Evolutionary conservation across 768 basidiomycete genomes (phyloP).

Genomic region (Tulasnella sp.): DNA sequence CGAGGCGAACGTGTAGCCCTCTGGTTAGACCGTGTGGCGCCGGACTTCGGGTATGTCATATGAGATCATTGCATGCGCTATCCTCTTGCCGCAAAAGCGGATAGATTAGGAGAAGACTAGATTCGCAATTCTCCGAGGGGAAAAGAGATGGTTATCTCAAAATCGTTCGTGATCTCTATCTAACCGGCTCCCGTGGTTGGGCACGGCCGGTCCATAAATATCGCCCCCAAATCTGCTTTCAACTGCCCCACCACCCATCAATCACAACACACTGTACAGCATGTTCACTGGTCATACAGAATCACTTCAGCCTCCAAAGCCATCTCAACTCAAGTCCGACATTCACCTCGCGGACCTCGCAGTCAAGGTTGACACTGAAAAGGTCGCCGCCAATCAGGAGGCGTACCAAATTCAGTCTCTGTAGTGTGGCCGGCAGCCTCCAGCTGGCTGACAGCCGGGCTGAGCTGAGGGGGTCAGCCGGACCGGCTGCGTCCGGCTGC

Average conservation of each 20-base stretch:
- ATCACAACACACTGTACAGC: not conserved
- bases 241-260: not conserved
- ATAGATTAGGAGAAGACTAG: not conserved
- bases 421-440: too few species aligned
- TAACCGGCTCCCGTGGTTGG: not conserved
- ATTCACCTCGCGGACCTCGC: conserved; percentile 1
- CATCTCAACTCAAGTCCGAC: conserved; percentile 1
- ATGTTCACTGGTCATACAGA: not conserved
- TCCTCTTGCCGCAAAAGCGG: not conserved
- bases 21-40: not conserved
- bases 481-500: too few species aligned
- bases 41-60: not conserved
- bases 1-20: not conserved
- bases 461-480: too few species aligned
- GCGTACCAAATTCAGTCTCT: conserved; percentile 24
- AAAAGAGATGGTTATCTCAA: not conserved
- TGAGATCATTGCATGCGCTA: not conserved
- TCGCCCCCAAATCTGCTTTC: not conserved
- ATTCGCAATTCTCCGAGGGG: not conserved
- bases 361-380: conserved; percentile 7
- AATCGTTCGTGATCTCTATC: not conserved
- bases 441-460: too few species aligned
- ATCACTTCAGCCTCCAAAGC: conserved; percentile 2
- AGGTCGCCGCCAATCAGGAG: not conserved
- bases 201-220: not conserved